These are phyloP conservation scores for Psilocybe azurescens DNA, from an alignment of 768 basidiomycete genomes.

Conservation along the genomic window DNA sequence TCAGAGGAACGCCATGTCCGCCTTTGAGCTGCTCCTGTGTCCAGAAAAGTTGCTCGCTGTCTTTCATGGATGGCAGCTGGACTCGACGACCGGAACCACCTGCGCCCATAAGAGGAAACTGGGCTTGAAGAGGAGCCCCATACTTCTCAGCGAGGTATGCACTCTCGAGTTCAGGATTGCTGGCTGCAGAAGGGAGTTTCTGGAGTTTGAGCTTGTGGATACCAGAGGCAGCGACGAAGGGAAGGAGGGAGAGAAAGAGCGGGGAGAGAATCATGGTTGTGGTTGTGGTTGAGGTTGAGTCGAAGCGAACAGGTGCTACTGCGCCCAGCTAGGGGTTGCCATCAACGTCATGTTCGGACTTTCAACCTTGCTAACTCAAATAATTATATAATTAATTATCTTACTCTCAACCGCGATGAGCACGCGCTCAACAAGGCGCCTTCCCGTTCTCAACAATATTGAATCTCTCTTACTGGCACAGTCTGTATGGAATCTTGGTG, in stretches of 20 bases:
- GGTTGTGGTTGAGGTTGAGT: conserved; percentile 23
- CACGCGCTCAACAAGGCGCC: conserved; percentile 35
- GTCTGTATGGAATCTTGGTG: conserved; percentile 83
- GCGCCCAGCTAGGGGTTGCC: conserved; percentile 15
- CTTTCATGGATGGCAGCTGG: conserved; percentile 36
- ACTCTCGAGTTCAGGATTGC: conserved; percentile 71
- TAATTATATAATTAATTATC: conserved; percentile 19
- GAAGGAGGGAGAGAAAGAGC: conserved; percentile 47
- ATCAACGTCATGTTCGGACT: conserved; percentile 28
- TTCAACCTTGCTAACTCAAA: conserved; percentile 16
- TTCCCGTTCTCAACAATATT: conserved; percentile 37
- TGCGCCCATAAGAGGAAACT: conserved; percentile 72
- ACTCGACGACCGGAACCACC: conserved; percentile 76
- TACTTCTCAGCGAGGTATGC: conserved; percentile 96
- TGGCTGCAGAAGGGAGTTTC: conserved; percentile 71
- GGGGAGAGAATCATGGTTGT: conserved; percentile 51
- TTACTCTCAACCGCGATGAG: conserved; percentile 28
- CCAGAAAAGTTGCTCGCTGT: conserved; percentile 75
- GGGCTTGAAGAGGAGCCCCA: conserved; percentile 52
- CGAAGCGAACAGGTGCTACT: conserved; percentile 1
- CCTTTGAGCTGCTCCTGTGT: conserved; percentile 78
- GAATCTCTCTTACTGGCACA: conserved; percentile 87
- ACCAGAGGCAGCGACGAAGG: conserved; percentile 58
- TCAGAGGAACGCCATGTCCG: conserved; percentile 88
- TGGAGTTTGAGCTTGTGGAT: conserved; percentile 89